A percentile compares a stretch with the other conserved stretches of the same genome.
Evolutionary conservation across 1,284 basidiomycete genomes (phyloP).

Genomic region (Moesziomyces sp.): DNA sequence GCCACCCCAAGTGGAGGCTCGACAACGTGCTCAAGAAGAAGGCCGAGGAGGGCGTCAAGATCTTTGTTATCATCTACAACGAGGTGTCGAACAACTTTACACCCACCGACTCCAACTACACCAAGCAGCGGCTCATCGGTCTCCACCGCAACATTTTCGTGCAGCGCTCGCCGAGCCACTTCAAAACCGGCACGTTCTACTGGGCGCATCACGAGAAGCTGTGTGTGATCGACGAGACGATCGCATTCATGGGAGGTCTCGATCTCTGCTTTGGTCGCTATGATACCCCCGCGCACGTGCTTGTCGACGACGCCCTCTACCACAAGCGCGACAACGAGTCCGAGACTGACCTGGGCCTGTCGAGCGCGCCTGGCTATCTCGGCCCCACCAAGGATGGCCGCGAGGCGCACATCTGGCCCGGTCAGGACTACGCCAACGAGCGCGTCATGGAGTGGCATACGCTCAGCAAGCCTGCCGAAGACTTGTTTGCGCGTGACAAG

Average conservation of each 20-base stretch:
- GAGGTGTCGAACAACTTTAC: conserved; percentile 98
- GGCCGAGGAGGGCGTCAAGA: conserved; percentile 94
- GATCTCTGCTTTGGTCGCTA: conserved; percentile 77
- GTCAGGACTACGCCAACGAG: conserved; percentile 93
- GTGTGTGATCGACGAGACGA: conserved; percentile 95
- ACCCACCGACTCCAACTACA: conserved; percentile 74
- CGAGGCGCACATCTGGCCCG: conserved; percentile 82
- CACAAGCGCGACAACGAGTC: conserved; percentile 33
- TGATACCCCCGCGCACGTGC: conserved; percentile 91
- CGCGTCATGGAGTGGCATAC: conserved; percentile 87
- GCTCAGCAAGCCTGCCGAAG: conserved; percentile 89
- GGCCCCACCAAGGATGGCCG: conserved; percentile 71
- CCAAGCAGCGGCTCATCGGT: conserved; percentile 85
- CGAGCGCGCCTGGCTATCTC: conserved; percentile 40
- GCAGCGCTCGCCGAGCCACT: conserved; percentile 95
- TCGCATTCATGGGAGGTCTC: conserved; percentile 97
- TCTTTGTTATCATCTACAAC: conserved; percentile 86
- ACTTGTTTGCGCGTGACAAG: conserved; percentile 90
- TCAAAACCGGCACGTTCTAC: conserved; percentile 96
- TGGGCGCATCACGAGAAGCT: conserved; percentile 97
- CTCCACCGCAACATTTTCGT: conserved; percentile 95
- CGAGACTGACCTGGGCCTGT: conserved; percentile 25
- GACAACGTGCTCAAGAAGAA: conserved; percentile 90
- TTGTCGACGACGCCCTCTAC: conserved; percentile 80
- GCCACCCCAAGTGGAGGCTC: conserved; percentile 85